Evolutionary conservation across 1,284 basidiomycete genomes (phyloP).

Genomic region (Kalmanozyma brasiliensis): DNA sequence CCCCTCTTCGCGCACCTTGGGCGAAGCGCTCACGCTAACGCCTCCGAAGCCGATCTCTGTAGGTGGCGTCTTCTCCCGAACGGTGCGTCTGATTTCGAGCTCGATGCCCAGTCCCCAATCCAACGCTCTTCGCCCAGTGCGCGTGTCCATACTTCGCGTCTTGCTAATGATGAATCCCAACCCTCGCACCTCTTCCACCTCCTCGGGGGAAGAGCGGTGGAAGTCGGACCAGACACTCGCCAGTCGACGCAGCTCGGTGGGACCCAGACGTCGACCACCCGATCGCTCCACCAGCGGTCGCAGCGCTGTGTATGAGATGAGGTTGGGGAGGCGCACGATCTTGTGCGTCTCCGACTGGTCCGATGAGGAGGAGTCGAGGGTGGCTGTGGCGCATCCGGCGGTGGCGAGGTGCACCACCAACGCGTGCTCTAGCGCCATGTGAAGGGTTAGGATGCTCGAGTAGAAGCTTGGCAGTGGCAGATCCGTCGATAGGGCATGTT

Average conservation of each 20-base stretch:
- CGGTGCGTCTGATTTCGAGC: conserved; percentile 39
- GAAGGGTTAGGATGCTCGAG: conserved; percentile 50
- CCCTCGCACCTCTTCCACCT: conserved; percentile 34
- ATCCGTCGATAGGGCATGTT: conserved; percentile 27
- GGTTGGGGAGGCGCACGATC: conserved; percentile 55
- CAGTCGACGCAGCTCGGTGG: conserved; percentile 50
- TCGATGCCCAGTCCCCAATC: conserved; percentile 62
- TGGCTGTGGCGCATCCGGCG: conserved; percentile 46
- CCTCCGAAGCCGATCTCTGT: conserved; percentile 46
- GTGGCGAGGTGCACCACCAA: conserved; percentile 64
- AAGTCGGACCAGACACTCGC: conserved; percentile 57
- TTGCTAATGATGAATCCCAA: conserved; percentile 55
- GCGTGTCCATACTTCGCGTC: conserved; percentile 47
- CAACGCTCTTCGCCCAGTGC: conserved; percentile 34
- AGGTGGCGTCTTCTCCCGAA: conserved; percentile 30
- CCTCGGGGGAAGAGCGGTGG: conserved; percentile 6
- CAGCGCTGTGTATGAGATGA: conserved; percentile 56
- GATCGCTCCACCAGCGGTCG: conserved; percentile 61
- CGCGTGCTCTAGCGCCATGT: conserved; percentile 60
- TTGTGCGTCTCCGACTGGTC: conserved; percentile 5
- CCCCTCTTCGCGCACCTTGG: conserved; percentile 6
- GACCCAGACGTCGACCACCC: conserved; percentile 47
- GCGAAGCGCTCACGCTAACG: conserved; percentile 18
- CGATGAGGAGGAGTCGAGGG: conserved; percentile 19
- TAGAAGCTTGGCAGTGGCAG: conserved; percentile 52